Percentiles rank a stretch among this genome's conserved stretches.
Conservation (phyloP, 306 rosid genomes). For the Macrotyloma uniflorum region DNA sequence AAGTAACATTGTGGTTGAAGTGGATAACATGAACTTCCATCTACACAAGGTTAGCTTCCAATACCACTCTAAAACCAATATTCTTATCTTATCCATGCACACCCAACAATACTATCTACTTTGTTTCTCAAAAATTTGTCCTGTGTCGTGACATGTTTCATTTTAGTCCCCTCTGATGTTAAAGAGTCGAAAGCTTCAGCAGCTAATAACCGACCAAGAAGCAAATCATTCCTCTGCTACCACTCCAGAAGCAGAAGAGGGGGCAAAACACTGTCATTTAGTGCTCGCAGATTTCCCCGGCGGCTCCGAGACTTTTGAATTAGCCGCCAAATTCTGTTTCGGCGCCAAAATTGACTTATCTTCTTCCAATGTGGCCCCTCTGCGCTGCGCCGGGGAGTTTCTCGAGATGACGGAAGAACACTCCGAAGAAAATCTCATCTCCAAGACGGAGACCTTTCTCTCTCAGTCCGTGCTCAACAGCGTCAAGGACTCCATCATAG, state of each 20-base stretch:
- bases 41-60: conserved; percentile 1
- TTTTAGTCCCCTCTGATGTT: neutral
- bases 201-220: neutral
- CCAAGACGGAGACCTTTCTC: neutral
- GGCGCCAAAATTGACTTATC: neutral
- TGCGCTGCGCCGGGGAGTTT: conserved; percentile 7
- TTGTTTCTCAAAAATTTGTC: neutral
- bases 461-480: conserved; percentile 1
- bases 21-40: neutral
- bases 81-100: neutral
- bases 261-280: neutral
- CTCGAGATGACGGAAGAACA: conserved; percentile 12
- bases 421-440: neutral
- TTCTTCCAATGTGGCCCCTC: conserved; percentile 2
- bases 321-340: conserved; percentile 1
- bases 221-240: neutral
- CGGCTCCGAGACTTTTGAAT: conserved; percentile 9
- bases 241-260: neutral
- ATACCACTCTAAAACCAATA: neutral
- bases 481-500: neutral
- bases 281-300: neutral
- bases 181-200: conserved; percentile 14
- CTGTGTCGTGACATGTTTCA: neutral
- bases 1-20: neutral
- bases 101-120: neutral